A percentile compares a stretch with the other conserved stretches of the same genome.
phyloP scores from a whole-genome alignment of 164 flowering plant genomes.

The Brasenia schreberi region DNA sequence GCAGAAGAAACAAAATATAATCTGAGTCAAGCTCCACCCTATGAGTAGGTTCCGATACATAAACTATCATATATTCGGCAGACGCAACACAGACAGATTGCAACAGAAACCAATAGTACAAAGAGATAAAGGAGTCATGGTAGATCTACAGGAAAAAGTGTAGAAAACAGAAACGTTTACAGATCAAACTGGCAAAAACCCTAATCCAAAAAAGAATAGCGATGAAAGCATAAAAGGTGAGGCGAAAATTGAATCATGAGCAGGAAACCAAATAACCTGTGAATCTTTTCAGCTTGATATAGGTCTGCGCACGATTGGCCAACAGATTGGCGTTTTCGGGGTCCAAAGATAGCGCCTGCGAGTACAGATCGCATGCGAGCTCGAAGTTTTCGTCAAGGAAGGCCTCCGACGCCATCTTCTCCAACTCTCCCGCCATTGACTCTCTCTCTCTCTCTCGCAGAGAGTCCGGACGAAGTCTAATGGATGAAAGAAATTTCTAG shows the following conservation, averaged over 20 bases:
- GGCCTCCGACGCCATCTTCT: constrained; percentile 58
- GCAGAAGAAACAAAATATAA: no score
- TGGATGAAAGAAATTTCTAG: no score
- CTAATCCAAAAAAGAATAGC: background rate
- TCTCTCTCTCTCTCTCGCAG: no score
- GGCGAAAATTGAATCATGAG: background rate
- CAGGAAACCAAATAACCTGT: constrained; percentile 32
- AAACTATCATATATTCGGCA: no score
- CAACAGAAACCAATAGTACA: no score
- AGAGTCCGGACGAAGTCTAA: no score
- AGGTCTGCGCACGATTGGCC: constrained; percentile 88
- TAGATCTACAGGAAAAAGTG: no score
- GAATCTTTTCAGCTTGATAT: constrained; percentile 54
- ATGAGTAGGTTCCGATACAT: no score
- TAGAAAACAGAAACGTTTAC: no score
- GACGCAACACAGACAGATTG: no score
- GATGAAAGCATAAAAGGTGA: background rate
- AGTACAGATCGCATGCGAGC: constrained; percentile 61
- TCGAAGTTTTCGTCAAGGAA: constrained; percentile 86
- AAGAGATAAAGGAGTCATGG: no score
- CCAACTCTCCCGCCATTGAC: constrained; percentile 49
- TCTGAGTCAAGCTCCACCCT: no score
- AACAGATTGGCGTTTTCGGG: constrained; percentile 50
- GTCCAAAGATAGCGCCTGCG: constrained; percentile 50
- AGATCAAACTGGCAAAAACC: background rate